Evolutionary conservation across 2,329 filamentous ascomycete species (phyloP), one percentile per base, ranked within the genome.

Genomic region (Phaeosphaeriaceae sp.): DNA sequence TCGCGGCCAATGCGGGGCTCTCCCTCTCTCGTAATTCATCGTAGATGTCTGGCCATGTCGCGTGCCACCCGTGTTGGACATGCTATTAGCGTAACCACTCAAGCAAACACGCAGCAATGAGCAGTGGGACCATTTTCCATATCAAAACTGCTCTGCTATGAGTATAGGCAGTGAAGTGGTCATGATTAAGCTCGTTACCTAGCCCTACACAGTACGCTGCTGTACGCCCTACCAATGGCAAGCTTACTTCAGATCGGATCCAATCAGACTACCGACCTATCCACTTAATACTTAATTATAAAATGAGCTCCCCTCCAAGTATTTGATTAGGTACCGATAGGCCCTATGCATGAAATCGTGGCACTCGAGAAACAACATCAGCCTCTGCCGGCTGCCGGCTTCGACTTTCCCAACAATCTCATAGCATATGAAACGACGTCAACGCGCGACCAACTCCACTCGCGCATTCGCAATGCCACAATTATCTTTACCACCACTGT

Each of bases 401-500:
- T 81, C 52, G 52, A 66, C 52, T 75, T 81, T 53, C 72, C 63
- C 6, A 70, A 78, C 59, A 75, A 63, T 3, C 68, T 78, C 41
- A 76, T 72, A 8, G 54, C 63, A 28, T 73, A 80, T 60, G 60
- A 64, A 47, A 66, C 20, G 48, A 77, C 63, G 1, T 40, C 52
- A 13, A 52, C 63, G 3, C 52, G 58, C 42, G 54, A 59, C 18
- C 38, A 61, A 39, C 63, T 81, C 13, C 67, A 73, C 35, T 66
- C 66, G 6, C 74, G 77, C 41, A 70, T 81, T 45, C 70, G 66
- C 53, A 66, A 76, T 62, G 79, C 79, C 13, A 78, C 77, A 4
- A 77, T 82, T 30, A 48, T 79, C 7, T 74, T 80, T 46, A 64
- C 74, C 12, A 76, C 76, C 15, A 71, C 72, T 4, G 64, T 71